Evolutionary conservation across 805 yeast species (phyloP), one percentile per base, ranked within the genome.

Genomic region (Nadsonia fulvescens): DNA sequence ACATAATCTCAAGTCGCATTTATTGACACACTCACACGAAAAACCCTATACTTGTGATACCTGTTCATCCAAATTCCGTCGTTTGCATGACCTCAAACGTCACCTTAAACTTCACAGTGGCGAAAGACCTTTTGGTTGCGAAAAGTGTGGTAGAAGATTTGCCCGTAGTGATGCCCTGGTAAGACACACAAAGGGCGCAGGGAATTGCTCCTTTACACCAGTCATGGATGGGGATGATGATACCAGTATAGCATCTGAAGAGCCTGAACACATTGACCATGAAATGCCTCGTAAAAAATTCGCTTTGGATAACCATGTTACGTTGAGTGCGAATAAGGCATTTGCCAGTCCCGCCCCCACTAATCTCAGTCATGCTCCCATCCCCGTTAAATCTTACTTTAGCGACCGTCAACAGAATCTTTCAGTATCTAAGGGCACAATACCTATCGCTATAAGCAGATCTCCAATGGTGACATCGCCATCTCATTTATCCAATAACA

Each of bases 81-180:
- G 91, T 24, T 60, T 67, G 15, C 83, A 76, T 44, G 91, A 78
- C 44, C 54, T 78, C 39, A 74, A 69, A 40, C 58, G 92, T 28
- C 92, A 77, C 40, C 65, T 63, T 31, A 72, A 72, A 46, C 55
- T 72, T 18, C 92, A 77, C 42, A 64, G 81, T 1, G 86, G 86
- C 12, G 79, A 68, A 36, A 70, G 64, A 43, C 83, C 86, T 2
- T 70, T 52, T 42, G 48, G 43, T 21, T 77, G 91, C 44, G 50
- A 49, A 11, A 53, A 54, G 24, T 77, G 91, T 49, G 62, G 63
- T 9, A 57, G 74, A 23, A 51, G 57, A 21, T 77, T 77, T 49
- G 77, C 86, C 1, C 52, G 92, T 17, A 68, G 70, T 1, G 92
- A 77, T 46, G 82, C 91, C 0, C 54, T 77, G 14, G 61, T 69